Percentiles rank a stretch among this genome's conserved stretches.
Evolutionary conservation across 176 grass and related monocot species (phyloP).

Genomic region (Musa schizocarpa): DNA sequence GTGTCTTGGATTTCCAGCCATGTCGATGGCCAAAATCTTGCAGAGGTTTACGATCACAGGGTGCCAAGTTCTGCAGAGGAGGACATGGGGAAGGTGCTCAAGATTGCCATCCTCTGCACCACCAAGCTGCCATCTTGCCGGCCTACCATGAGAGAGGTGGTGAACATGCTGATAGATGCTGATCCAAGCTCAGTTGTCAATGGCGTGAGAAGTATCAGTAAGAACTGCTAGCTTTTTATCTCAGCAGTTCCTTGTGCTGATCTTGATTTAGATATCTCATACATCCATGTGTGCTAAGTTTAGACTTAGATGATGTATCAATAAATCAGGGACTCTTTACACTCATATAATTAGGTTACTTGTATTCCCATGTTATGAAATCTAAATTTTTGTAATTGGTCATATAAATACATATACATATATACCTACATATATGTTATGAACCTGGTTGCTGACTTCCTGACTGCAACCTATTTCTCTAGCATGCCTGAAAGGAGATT

Average conservation of each 20-base stretch:
- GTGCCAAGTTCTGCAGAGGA: conserved; percentile 29
- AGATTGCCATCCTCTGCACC: conserved; percentile 45
- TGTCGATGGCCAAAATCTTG: conserved; percentile 26
- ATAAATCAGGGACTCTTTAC: neutral
- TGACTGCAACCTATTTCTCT: too few relatives aligned
- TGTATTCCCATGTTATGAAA: too few relatives aligned
- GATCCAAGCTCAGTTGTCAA: conserved; percentile 16
- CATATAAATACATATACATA: too few relatives aligned
- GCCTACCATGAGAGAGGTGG: conserved; percentile 55
- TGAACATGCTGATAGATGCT: conserved; percentile 62
- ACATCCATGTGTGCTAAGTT: neutral
- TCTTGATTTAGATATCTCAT: neutral
- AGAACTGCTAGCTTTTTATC: conserved; percentile 36
- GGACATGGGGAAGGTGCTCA: conserved; percentile 55
- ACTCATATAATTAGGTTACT: neutral
- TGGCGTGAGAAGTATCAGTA: conserved; percentile 25
- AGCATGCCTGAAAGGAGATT: too few relatives aligned
- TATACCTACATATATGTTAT: too few relatives aligned
- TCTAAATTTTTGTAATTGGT: too few relatives aligned
- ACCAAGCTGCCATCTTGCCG: conserved; percentile 34
- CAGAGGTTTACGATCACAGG: conserved; percentile 37
- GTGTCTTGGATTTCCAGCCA: conserved; percentile 39
- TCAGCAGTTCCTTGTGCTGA: conserved; percentile 5
- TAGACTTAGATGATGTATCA: neutral
- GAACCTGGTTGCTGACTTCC: too few relatives aligned